These are phyloP conservation scores for Lactarius hengduanensis DNA, from an alignment of 768 basidiomycete genomes.

Conservation along the genomic window DNA sequence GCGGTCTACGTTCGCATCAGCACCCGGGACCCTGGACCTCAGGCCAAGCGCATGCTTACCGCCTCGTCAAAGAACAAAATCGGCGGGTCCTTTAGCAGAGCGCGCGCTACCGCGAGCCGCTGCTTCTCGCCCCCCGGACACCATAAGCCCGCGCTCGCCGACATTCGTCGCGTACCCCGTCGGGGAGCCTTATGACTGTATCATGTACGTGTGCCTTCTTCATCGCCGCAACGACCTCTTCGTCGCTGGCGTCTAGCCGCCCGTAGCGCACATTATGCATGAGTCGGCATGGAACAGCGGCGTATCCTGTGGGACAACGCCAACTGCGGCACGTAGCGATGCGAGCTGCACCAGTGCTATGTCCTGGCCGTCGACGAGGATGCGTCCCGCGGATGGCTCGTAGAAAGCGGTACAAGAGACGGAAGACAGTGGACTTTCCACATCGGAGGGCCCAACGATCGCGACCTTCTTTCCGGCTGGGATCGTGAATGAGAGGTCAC, in stretches of 20 bases:
- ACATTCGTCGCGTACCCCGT: conserved; percentile 89
- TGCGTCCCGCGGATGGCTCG: conserved; percentile 75
- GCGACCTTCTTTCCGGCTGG: conserved; percentile 97
- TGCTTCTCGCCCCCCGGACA: conserved; percentile 98
- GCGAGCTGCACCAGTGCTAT: conserved; percentile 68
- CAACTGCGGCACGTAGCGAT: conserved; percentile 71
- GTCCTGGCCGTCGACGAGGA: conserved; percentile 86
- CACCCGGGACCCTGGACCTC: neutral
- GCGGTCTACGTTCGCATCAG: conserved; percentile 63
- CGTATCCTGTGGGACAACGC: conserved; percentile 97
- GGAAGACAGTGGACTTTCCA: conserved; percentile 96
- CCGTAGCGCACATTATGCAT: conserved; percentile 97
- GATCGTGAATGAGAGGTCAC: conserved; percentile 80
- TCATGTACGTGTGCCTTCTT: conserved; percentile 84
- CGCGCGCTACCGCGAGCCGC: conserved; percentile 88
- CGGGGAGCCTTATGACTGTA: conserved; percentile 76
- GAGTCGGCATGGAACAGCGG: conserved; percentile 94
- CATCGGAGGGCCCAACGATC: conserved; percentile 94
- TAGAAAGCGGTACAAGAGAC: conserved; percentile 96
- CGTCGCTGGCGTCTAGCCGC: conserved; percentile 79
- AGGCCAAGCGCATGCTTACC: conserved; percentile 45
- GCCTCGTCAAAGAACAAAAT: conserved; percentile 99
- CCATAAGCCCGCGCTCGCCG: conserved; percentile 96
- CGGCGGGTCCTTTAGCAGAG: conserved; percentile 90
- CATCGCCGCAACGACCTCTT: conserved; percentile 83